Percentiles rank a stretch among this genome's conserved stretches.
phyloP scores from a whole-genome alignment of 805 yeast species.

The Candida vaughaniae region DNA sequence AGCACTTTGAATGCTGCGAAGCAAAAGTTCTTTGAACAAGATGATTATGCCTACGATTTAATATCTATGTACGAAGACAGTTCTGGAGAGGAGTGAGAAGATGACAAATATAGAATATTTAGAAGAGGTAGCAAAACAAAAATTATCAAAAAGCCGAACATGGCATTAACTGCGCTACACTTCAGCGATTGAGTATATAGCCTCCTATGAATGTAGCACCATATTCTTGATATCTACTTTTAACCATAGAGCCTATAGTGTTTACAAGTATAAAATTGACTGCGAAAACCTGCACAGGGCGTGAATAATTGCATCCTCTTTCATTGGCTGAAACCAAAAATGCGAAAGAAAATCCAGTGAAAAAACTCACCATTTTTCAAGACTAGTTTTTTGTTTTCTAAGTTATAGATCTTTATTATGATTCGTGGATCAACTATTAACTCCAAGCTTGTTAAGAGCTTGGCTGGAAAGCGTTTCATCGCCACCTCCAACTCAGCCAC shows the following conservation, averaged over 20 bases:
- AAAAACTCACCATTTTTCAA: neutral
- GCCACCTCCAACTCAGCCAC: conserved; percentile 60
- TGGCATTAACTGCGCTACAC: too few species aligned
- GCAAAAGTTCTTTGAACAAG: neutral
- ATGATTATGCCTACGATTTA: conserved; percentile 1
- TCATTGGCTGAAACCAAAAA: conserved; percentile 15
- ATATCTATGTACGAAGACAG: conserved; percentile 4
- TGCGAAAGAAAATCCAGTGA: conserved; percentile 7
- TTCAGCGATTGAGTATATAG: too few species aligned
- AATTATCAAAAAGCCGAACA: too few species aligned
- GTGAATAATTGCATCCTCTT: conserved; percentile 13
- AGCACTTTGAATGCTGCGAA: neutral
- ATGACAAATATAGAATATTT: too few species aligned
- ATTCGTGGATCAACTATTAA: conserved; percentile 43
- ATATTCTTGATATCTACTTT: too few species aligned
- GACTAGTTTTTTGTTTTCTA: neutral
- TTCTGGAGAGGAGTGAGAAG: too few species aligned
- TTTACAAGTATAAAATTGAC: too few species aligned
- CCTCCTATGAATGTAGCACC: too few species aligned
- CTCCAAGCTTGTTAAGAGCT: conserved; percentile 21
- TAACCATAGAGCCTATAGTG: too few species aligned
- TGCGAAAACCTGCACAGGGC: conserved; percentile 1
- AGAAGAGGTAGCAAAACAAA: too few species aligned
- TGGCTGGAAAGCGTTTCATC: conserved; percentile 51
- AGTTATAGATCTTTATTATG: conserved; percentile 20